These are phyloP conservation scores for Gardenia jasminoides DNA, from an alignment of 257 asterid species.

Conservation along the genomic window DNA sequence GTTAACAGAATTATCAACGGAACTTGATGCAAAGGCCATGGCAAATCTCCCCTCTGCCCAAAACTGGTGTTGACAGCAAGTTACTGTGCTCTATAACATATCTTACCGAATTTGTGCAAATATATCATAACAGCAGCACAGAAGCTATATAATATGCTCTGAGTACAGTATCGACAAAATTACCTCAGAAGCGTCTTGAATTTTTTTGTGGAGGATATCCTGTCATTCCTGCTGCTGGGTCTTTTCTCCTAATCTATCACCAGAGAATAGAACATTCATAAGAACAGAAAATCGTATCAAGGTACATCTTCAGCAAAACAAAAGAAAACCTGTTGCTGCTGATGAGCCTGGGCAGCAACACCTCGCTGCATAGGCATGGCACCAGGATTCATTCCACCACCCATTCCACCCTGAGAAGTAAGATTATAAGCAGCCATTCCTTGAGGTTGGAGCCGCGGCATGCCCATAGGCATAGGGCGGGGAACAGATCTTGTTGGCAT, in stretches of 20 bases:
- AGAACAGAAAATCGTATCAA: conserved; percentile 1
- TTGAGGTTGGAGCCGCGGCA: conserved; percentile 82
- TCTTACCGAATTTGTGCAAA: not conserved
- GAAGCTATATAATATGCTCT: not conserved
- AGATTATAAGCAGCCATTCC: conserved; percentile 80
- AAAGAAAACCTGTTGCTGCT: conserved; percentile 74
- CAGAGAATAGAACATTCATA: conserved; percentile 17
- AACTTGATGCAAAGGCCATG: not conserved
- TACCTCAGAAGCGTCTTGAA: conserved; percentile 85
- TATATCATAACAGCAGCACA: not conserved
- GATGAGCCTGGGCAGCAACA: conserved; percentile 80
- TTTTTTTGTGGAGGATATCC: conserved; percentile 98
- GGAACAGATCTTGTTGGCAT: conserved; percentile 79
- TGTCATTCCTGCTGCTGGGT: conserved; percentile 78
- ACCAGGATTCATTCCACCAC: conserved; percentile 74
- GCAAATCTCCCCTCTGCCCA: not conserved
- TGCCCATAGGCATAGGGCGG: conserved; percentile 78
- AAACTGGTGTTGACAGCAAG: not conserved
- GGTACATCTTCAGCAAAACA: not conserved
- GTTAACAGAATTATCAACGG: not conserved
- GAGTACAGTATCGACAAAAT: not conserved
- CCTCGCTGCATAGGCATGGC: conserved; percentile 89
- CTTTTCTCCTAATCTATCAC: conserved; percentile 87
- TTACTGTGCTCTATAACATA: not conserved
- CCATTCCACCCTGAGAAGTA: conserved; percentile 85